Evolutionary conservation across 441 rosid species (phyloP).

Genomic region (Pelargonium australe): DNA sequence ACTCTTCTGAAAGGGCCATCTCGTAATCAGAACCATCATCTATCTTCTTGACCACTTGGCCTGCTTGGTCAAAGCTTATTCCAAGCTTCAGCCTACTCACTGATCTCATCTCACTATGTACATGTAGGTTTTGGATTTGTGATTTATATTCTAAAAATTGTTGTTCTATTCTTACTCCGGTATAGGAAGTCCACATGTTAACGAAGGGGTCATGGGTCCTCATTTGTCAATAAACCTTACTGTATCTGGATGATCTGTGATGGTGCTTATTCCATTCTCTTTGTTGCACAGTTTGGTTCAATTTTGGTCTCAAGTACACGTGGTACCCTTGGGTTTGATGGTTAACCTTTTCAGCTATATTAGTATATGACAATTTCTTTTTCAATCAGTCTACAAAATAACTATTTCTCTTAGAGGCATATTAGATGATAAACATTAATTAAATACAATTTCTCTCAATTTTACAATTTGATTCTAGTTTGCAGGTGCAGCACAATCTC

Average conservation of each 20-base stretch:
- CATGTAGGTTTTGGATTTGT: not conserved
- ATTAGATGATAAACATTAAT: not conserved
- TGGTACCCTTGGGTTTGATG: not conserved
- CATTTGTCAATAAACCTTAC: not conserved
- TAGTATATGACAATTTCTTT: not conserved
- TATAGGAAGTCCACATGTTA: no score
- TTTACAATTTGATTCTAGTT: conserved; percentile 38
- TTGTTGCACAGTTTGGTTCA: not conserved
- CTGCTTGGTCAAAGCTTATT: not conserved
- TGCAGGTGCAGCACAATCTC: conserved; percentile 99
- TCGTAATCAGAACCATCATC: not conserved
- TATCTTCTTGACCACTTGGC: not conserved
- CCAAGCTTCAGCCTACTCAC: not conserved
- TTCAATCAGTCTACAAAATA: not conserved
- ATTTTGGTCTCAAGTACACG: not conserved
- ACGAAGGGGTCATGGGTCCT: not conserved
- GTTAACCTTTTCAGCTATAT: not conserved
- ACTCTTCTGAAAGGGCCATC: not conserved
- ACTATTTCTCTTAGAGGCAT: not conserved
- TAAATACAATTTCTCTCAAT: not conserved
- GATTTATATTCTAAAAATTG: not conserved
- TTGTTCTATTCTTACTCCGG: no score
- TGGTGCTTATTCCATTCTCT: no score
- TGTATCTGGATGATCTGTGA: not conserved
- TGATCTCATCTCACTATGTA: not conserved